Percentiles rank a stretch among this genome's conserved stretches.
Evolutionary conservation across 192 early-diverging fungal species (phyloP).

Genomic region (Umbelopsis sp.): DNA sequence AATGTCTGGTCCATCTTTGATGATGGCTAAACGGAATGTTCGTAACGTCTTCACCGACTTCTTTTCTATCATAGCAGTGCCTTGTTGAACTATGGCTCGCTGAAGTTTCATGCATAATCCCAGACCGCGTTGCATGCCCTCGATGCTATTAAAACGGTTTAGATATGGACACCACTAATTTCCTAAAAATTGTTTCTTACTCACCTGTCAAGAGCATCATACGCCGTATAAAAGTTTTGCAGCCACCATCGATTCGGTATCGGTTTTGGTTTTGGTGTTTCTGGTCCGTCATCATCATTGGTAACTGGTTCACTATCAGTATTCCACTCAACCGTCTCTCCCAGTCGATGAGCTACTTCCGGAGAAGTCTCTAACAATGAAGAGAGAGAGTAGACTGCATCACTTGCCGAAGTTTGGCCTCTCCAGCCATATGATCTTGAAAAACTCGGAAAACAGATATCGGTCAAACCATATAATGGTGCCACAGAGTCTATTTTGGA

Average conservation of each 20-base stretch:
- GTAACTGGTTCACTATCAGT: constrained; percentile 35
- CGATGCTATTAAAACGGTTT: constrained; percentile 15
- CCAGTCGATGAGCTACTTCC: constrained; percentile 40
- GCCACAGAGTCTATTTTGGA: constrained; percentile 69
- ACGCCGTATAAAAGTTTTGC: constrained; percentile 85
- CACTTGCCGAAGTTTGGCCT: constrained; percentile 69
- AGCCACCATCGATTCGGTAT: constrained; percentile 60
- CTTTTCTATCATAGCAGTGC: constrained; percentile 79
- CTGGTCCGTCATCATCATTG: neutral
- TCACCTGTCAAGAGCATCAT: constrained; percentile 76
- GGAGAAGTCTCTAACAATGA: constrained; percentile 67
- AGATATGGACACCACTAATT: neutral
- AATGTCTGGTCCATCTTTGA: constrained; percentile 60
- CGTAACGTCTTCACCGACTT: constrained; percentile 73
- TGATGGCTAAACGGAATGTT: constrained; percentile 74
- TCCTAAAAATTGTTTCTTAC: neutral
- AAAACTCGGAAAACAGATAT: constrained; percentile 81
- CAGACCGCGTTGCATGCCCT: constrained; percentile 61
- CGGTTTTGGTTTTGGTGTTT: neutral
- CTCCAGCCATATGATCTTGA: constrained; percentile 75
- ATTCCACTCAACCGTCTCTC: constrained; percentile 38
- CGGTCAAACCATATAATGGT: constrained; percentile 77
- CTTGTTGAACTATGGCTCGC: constrained; percentile 74
- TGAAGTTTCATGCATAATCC: constrained; percentile 77
- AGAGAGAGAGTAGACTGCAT: constrained; percentile 79